These are phyloP conservation scores for Daedaleopsis sinensis DNA, from an alignment of 768 basidiomycete species.

Conservation along the genomic window DNA sequence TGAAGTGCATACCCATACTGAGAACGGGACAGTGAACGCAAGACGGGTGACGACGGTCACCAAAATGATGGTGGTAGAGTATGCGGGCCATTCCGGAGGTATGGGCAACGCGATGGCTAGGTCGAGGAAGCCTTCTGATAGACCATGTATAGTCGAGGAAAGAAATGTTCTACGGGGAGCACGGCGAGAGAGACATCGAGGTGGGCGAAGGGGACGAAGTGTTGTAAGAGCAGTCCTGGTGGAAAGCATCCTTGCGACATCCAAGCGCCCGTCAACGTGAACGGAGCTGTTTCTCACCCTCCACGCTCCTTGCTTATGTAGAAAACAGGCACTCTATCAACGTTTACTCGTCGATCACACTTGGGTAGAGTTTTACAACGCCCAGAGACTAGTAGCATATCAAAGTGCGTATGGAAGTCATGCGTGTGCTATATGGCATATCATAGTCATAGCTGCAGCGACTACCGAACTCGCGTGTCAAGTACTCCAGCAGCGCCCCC, in stretches of 20 bases:
- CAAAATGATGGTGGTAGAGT: slow-evolving; percentile 76
- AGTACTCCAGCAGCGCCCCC: slow-evolving; percentile 8
- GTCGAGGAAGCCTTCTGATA: slow-evolving; percentile 70
- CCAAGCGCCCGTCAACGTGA: slow-evolving; percentile 1
- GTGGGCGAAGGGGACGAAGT: slow-evolving; percentile 8
- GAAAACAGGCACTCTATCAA: no score
- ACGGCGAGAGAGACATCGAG: background rate
- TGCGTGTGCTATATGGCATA: slow-evolving; percentile 40
- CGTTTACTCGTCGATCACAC: background rate
- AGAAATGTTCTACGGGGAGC: slow-evolving; percentile 23
- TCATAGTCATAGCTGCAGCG: slow-evolving; percentile 37
- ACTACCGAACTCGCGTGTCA: slow-evolving; percentile 18
- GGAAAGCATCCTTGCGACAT: slow-evolving; percentile 14
- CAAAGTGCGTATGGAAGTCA: slow-evolving; percentile 31
- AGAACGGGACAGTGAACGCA: slow-evolving; percentile 63
- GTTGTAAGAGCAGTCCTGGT: slow-evolving; percentile 17
- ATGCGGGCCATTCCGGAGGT: slow-evolving; percentile 67
- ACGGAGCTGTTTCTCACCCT: background rate
- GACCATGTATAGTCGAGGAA: slow-evolving; percentile 24
- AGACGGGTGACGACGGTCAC: slow-evolving; percentile 64
- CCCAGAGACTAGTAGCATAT: slow-evolving; percentile 25
- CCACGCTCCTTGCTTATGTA: no score
- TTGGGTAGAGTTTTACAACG: slow-evolving; percentile 17
- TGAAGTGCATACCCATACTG: slow-evolving; percentile 67
- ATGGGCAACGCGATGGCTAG: slow-evolving; percentile 74